phyloP scores from a whole-genome alignment of 495 filamentous ascomycete genomes.

The Hypoxylon lienhwacheense region DNA sequence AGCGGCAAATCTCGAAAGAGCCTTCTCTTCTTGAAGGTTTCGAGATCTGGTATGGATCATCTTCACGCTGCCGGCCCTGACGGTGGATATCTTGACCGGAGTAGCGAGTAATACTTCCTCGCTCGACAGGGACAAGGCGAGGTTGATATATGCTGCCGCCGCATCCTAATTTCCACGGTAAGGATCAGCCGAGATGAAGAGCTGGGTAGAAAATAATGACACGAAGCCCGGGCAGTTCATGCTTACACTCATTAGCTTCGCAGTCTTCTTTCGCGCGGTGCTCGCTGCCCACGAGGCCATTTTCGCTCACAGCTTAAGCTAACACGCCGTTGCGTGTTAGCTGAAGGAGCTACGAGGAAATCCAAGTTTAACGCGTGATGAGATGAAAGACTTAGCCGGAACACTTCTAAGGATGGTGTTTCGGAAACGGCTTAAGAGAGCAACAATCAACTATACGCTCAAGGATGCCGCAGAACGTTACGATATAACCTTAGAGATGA shows the following conservation, averaged over 20 bases:
- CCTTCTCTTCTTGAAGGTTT: background rate
- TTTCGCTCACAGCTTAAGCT: background rate
- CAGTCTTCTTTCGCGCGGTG: background rate
- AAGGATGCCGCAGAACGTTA: too few species aligned
- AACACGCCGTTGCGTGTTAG: background rate
- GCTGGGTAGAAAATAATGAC: background rate
- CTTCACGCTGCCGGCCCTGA: slow-evolving; percentile 22
- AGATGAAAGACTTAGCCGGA: too few species aligned
- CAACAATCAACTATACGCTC: too few species aligned
- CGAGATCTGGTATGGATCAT: slow-evolving; percentile 6
- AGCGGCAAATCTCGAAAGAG: background rate
- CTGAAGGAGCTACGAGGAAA: slow-evolving; percentile 5
- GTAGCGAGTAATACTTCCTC: slow-evolving; percentile 12
- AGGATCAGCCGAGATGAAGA: slow-evolving; percentile 2
- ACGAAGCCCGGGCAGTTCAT: background rate
- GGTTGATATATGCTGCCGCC: background rate
- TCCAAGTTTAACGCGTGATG: slow-evolving; percentile 10
- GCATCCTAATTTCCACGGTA: slow-evolving; percentile 3
- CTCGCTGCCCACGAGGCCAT: background rate
- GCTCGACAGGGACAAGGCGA: slow-evolving; percentile 1
- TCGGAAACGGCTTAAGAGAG: too few species aligned
- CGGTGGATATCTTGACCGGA: slow-evolving; percentile 20
- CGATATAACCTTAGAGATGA: too few species aligned
- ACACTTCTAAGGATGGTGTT: too few species aligned
- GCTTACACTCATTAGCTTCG: slow-evolving; percentile 1